Evolutionary conservation across 1,284 basidiomycete genomes (phyloP), one percentile per base, ranked within the genome.

Genomic region (Neonothopanus nambi): DNA sequence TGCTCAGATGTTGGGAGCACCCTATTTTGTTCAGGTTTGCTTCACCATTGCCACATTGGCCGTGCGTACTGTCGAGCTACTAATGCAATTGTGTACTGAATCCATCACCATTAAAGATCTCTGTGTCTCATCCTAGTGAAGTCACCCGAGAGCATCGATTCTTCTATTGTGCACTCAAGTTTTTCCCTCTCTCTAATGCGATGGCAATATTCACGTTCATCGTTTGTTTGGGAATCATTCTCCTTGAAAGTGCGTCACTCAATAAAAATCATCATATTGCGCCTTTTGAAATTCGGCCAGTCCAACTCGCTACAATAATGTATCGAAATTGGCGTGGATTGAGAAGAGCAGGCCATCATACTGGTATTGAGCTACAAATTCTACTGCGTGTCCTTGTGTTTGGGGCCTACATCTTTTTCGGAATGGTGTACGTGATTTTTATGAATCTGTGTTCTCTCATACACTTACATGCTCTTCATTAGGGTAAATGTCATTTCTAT

Each of bases 151-250:
- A 54, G 8, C 59, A 57, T 7, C 56, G 63, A 21, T 64, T 63
- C 50, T 67, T 73, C 48, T 75, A 72, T 51, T 75, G 73, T 53
- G 62, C 69, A 6, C 55, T 74, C 9, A 17, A 61, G 0, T 52
- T 53, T 38, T 20, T 18, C 2, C 53, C 55, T 20, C 57, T 73
- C n/a, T 60, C 61, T 4, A 51, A 63, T 21, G 60, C 64, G 1
- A 70, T 68, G 65, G 52, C 61, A 0, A 45, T 68, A 13, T 73
- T 72, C 54, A 70, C 67, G 6, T 53, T 66, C 18, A 41, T 66
- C n/a, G 52, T 70, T 15, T 69, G 70, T 35, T 40, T 72, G 12
- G 61, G 52, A 4, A 67, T 70, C 41, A 58, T 67, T 12, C 41
- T 58, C 17, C 54, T 70, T 3, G 64, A 69, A 63, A 58, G 72